A percentile compares a stretch with the other conserved stretches of the same genome.
Conservation (phyloP, 1,284 basidiomycete genomes). For the Xerocomus amazonicus region DNA sequence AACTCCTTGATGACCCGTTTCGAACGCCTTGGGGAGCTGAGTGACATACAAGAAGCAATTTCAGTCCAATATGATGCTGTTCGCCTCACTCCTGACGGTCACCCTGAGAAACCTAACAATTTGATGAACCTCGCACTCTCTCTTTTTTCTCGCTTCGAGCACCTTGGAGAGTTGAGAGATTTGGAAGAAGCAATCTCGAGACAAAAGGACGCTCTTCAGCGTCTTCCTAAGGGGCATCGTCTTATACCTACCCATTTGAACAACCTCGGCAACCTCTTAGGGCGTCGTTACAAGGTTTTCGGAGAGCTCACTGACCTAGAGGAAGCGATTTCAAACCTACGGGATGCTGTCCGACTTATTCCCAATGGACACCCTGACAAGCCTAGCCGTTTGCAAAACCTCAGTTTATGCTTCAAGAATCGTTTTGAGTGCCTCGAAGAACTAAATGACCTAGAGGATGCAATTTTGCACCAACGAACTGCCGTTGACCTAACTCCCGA, state of each 20-base stretch:
- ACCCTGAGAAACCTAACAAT: not conserved
- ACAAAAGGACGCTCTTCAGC: not conserved
- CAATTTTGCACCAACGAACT: not conserved
- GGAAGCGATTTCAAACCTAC: not conserved
- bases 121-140: not conserved
- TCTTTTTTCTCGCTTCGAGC: too few relatives aligned
- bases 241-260: not conserved
- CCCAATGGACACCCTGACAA: slow-evolving; percentile 1
- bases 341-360: slow-evolving; percentile 1
- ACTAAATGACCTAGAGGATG: slow-evolving; percentile 1
- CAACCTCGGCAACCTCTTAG: too few relatives aligned
- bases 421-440: slow-evolving; percentile 1
- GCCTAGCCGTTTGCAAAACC: not conserved
- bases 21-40: too few relatives aligned
- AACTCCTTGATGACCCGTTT: not conserved
- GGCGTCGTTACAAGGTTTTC: too few relatives aligned
- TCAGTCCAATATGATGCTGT: too few relatives aligned
- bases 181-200: slow-evolving; percentile 3
- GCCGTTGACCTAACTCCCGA: slow-evolving; percentile 2
- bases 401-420: not conserved
- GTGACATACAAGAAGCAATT: too few relatives aligned
- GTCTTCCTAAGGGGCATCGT: not conserved
- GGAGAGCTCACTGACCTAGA: too few relatives aligned
- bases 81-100: too few relatives aligned
- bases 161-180: not conserved